These are phyloP conservation scores for Arachis monticola DNA, from an alignment of 331 rosid genomes.

Conservation along the genomic window DNA sequence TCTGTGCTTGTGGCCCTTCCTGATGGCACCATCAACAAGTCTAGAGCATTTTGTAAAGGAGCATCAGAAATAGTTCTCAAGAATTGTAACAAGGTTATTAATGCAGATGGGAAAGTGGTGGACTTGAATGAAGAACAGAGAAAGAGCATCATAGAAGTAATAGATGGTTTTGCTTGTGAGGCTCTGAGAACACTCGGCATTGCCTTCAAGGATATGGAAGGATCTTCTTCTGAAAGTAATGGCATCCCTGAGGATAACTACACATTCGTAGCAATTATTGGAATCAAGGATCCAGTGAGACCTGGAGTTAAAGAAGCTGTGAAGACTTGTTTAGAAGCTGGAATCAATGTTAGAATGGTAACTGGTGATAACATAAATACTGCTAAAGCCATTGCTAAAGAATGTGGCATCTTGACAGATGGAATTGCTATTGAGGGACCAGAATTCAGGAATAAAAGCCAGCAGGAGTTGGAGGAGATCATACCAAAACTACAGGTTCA, in stretches of 20 bases:
- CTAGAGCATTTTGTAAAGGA: constrained; percentile 79
- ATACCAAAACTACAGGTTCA: constrained; percentile 85
- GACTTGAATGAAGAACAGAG: constrained; percentile 57
- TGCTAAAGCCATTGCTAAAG: constrained; percentile 94
- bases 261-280: constrained; percentile 70
- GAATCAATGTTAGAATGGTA: constrained; percentile 82
- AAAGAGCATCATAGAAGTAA: constrained; percentile 53
- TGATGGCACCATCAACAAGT: constrained; percentile 27
- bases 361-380: constrained; percentile 94
- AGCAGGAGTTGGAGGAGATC: constrained; percentile 61
- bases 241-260: constrained; percentile 68
- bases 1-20: constrained; percentile 73
- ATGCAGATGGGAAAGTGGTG: constrained; percentile 60
- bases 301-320: constrained; percentile 89
- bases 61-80: constrained; percentile 81
- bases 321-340: constrained; percentile 75
- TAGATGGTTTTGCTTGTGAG: constrained; percentile 68
- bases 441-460: constrained; percentile 66
- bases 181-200: constrained; percentile 84
- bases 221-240: constrained; percentile 20
- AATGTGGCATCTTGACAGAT: constrained; percentile 90
- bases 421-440: constrained; percentile 94
- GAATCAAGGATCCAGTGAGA: constrained; percentile 95
- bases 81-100: constrained; percentile 69
- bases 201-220: constrained; percentile 66